Base-by-base conservation (phyloP, 331 rosid genomes). In the Malus hybrid region DNA sequence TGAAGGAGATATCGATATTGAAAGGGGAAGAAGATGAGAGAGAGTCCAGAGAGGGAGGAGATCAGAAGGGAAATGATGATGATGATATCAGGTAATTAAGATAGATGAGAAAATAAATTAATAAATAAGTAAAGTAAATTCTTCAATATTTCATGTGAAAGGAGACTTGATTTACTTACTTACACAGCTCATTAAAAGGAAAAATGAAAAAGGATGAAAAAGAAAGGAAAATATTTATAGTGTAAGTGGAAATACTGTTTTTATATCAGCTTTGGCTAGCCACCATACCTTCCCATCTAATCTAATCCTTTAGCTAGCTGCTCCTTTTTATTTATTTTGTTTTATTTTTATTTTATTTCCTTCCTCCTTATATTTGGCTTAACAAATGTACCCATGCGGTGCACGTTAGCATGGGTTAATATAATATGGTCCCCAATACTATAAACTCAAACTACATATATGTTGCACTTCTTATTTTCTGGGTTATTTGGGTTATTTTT, bases 211-310 rank as follows among this genome's bases (percentile, higher is more conserved):
- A 46, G 60, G 5, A 22, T 10, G 24, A 9, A 22, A 14, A 13
- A 67, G 48, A 54, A 15, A 10, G 11, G 12, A 9, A 20, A 65
- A 24, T 10, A 20, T 73, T 79, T 70, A 54, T 67, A 76, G 76
- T 78, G 79, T 61, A 72, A 89, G 88, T 89, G 91, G 83, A 83
- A 86, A 86, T 72, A 88, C 91, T 86, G 86, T 87, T 87, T 80
- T 84, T 79, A 71, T 80, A 80, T 76, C 75, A 75, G 80, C 68
- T 76, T 81, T 80, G 81, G 85, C 81, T 80, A 78, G 88, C 80
- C 81, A 84, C 85, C 88, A 79, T 77, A 77, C 83, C 82, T 76
- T 83, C 67, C 83, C 71, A 82, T 83, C 85, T 77, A 84, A 79
- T 84, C 82, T 42, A 59, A 73, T 77, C 69, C 76, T 36, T 68